A percentile compares a stretch with the other conserved stretches of the same genome.
phyloP scores from a whole-genome alignment of 345 rosid species.

The Gossypium raimondii region DNA sequence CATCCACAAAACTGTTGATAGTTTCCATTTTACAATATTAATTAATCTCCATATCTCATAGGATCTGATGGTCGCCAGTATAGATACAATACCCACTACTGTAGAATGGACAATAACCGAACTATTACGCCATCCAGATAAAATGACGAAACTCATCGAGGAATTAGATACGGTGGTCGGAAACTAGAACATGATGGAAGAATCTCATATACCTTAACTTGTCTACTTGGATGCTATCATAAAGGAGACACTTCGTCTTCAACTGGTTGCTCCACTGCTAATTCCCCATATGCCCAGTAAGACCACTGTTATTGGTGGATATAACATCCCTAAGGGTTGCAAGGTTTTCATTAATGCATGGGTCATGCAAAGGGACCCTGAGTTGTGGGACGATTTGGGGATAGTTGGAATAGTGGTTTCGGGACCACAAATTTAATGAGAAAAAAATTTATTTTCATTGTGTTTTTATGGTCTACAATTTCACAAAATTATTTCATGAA shows the following conservation, averaged over 20 bases:
- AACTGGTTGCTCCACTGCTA: slow-evolving; percentile 13
- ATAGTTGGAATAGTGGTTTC: too few relatives aligned
- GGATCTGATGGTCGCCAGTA: slow-evolving; percentile 11
- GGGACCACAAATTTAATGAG: too few relatives aligned
- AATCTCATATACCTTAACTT: slow-evolving; percentile 6
- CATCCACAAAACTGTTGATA: too few relatives aligned
- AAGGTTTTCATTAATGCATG: slow-evolving; percentile 13
- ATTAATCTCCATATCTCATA: background rate
- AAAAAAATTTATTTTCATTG: too few relatives aligned
- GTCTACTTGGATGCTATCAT: slow-evolving; percentile 8
- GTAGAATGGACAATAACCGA: slow-evolving; percentile 24
- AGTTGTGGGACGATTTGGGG: background rate
- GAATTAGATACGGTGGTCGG: slow-evolving; percentile 19
- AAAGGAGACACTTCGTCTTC: slow-evolving; percentile 17
- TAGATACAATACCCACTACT: slow-evolving; percentile 11
- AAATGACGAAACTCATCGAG: background rate
- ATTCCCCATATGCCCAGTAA: slow-evolving; percentile 1
- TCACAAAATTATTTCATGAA: too few relatives aligned
- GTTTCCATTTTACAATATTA: background rate
- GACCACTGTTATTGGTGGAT: slow-evolving; percentile 3
- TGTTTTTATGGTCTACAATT: too few relatives aligned
- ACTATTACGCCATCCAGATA: slow-evolving; percentile 6
- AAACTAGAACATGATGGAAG: slow-evolving; percentile 14
- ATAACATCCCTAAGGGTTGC: slow-evolving; percentile 12
- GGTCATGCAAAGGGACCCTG: slow-evolving; percentile 12